Evolutionary conservation across 75 land plant species (phyloP).

Genomic region (Azolla pinnata): DNA sequence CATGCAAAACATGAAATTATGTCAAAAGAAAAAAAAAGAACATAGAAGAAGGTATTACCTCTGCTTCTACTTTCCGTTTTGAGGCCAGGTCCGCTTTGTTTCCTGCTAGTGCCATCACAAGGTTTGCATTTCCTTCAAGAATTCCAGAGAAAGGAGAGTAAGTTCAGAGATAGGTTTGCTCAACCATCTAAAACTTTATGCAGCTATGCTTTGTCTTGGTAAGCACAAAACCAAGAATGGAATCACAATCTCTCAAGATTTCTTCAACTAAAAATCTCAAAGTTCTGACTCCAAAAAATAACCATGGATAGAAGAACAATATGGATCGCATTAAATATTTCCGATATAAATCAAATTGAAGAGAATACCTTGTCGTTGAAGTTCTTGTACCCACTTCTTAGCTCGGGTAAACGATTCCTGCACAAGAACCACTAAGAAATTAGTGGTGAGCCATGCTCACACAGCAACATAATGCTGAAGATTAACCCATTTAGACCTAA

Average conservation of each 20-base stretch:
- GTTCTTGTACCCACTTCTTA: slow-evolving; percentile 95
- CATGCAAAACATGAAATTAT: not conserved
- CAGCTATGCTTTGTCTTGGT: not conserved
- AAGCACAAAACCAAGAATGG: too few species aligned
- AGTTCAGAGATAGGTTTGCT: too few species aligned
- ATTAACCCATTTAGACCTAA: too few species aligned
- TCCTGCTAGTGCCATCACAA: slow-evolving; percentile 93
- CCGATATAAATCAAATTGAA: not conserved
- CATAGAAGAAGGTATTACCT: slow-evolving; percentile 35
- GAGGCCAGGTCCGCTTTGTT: slow-evolving; percentile 79
- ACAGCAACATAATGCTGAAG: too few species aligned
- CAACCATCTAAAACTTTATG: too few species aligned
- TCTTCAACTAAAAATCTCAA: not conserved
- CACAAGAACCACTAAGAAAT: too few species aligned
- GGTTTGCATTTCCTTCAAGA: slow-evolving; percentile 62
- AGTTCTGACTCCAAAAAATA: not conserved
- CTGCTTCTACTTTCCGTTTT: slow-evolving; percentile 56
- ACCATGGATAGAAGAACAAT: not conserved
- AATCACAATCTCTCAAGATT: not conserved
- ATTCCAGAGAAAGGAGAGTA: not conserved
- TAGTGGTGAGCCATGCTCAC: too few species aligned
- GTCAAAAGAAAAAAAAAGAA: too few species aligned
- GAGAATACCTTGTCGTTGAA: slow-evolving; percentile 66
- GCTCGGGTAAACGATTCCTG: slow-evolving; percentile 82
- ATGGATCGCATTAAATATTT: too few species aligned